A percentile compares a stretch with the other conserved stretches of the same genome.
Evolutionary conservation across 1,284 basidiomycete genomes (phyloP).

Genomic region (Microbotryum saponariae): DNA sequence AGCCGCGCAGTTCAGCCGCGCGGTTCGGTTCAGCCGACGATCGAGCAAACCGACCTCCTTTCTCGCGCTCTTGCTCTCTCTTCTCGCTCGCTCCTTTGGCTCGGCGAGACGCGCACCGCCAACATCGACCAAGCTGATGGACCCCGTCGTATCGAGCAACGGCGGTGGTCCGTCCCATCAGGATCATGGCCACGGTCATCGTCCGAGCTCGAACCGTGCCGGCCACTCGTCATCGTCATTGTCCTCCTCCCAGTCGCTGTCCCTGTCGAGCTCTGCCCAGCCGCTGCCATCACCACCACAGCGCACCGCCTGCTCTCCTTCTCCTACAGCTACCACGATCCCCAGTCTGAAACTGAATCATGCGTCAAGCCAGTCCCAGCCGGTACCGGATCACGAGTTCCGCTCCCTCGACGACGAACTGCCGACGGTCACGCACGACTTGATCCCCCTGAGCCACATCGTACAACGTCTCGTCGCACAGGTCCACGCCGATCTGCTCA

Average conservation of each 20-base stretch:
- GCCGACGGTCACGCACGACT: slow-evolving; percentile 63
- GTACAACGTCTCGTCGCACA: slow-evolving; percentile 67
- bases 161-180: too few species aligned
- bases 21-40: too few species aligned
- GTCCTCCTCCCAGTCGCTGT: not conserved
- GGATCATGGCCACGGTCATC: too few species aligned
- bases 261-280: too few species aligned
- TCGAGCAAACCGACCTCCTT: too few species aligned
- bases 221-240: not conserved
- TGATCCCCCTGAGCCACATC: slow-evolving; percentile 64
- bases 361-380: not conserved
- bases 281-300: not conserved
- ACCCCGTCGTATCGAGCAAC: not conserved
- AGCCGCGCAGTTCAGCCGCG: too few species aligned
- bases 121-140: not conserved
- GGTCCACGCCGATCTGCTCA: slow-evolving; percentile 73
- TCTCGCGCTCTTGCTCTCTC: too few species aligned
- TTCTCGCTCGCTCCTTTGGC: too few species aligned
- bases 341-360: not conserved
- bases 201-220: not conserved
- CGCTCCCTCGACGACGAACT: slow-evolving; percentile 60
- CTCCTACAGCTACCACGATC: not conserved
- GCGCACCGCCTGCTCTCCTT: too few species aligned
- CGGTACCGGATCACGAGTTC: not conserved
- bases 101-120: not conserved